These are phyloP conservation scores for Calonectria hawksworthii DNA, from an alignment of 2,329 filamentous ascomycete genomes.

Conservation along the genomic window DNA sequence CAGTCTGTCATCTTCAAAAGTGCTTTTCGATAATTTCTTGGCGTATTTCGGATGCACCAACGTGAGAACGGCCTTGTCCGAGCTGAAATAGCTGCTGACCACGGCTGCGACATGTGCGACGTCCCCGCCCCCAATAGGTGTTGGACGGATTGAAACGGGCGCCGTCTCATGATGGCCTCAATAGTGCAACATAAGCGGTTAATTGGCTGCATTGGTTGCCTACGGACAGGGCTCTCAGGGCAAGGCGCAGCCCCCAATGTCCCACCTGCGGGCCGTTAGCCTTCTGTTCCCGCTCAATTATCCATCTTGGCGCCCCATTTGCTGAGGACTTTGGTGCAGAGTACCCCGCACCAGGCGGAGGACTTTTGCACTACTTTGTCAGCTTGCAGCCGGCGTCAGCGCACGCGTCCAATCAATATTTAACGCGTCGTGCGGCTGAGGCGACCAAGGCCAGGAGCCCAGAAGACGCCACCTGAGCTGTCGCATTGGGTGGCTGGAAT, in stretches of 20 bases:
- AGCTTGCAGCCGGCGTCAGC: not conserved
- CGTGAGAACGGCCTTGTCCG: not conserved
- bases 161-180: not conserved
- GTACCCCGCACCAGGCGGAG: not conserved
- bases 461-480: not conserved
- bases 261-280: not conserved
- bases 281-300: not conserved
- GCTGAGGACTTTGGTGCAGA: not conserved
- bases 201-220: not conserved
- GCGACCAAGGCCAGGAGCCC: not conserved
- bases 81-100: not conserved
- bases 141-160: not conserved
- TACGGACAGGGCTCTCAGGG: not conserved
- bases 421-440: conserved; percentile 3
- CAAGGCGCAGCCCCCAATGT: not conserved
- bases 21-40: not conserved
- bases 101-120: not conserved
- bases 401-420: not conserved
- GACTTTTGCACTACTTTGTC: not conserved
- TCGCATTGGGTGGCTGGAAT: not conserved
- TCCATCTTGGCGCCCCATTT: not conserved
- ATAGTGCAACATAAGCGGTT: not conserved
- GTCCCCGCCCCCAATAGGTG: not conserved
- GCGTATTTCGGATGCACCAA: not conserved
- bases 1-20: not conserved